Evolutionary conservation across 2,329 filamentous ascomycete species (phyloP).

Genomic region (Stagonosporopsis chrysanthemi): DNA sequence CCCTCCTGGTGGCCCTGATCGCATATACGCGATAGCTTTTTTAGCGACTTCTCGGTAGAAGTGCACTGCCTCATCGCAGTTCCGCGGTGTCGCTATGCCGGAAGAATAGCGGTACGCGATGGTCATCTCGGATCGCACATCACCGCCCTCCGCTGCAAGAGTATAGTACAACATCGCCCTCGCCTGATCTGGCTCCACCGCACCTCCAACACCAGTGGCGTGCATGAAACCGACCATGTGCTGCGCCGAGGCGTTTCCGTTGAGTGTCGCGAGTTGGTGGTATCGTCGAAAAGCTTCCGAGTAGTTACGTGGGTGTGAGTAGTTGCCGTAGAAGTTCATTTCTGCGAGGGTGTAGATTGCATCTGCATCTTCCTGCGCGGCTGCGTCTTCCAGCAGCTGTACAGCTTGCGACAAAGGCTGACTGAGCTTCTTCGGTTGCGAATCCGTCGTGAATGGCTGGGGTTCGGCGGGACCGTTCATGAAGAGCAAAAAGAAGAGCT

Average conservation of each 20-base stretch:
- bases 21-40: slow-evolving; percentile 87
- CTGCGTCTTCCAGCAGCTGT: slow-evolving; percentile 65
- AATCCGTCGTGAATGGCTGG: slow-evolving; percentile 50
- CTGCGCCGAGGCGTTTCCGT: slow-evolving; percentile 91
- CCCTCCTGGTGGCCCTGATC: slow-evolving; percentile 89
- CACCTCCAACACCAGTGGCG: slow-evolving; percentile 85
- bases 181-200: slow-evolving; percentile 84
- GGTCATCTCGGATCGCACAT: slow-evolving; percentile 91
- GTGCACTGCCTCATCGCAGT: slow-evolving; percentile 82
- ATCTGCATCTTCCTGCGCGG: slow-evolving; percentile 70
- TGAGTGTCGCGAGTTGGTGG: slow-evolving; percentile 73
- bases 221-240: slow-evolving; percentile 97
- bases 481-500: slow-evolving; percentile 69
- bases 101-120: slow-evolving; percentile 84
- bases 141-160: slow-evolving; percentile 84
- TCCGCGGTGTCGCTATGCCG: slow-evolving; percentile 84
- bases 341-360: slow-evolving; percentile 90
- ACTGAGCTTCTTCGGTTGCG: slow-evolving; percentile 55
- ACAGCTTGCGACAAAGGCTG: slow-evolving; percentile 65
- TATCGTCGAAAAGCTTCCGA: slow-evolving; percentile 82
- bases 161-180: slow-evolving; percentile 93
- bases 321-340: slow-evolving; percentile 97
- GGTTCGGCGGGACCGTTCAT: slow-evolving; percentile 66
- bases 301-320: slow-evolving; percentile 83
- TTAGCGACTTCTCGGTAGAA: slow-evolving; percentile 95